These are phyloP conservation scores for Verbena officinalis DNA, from an alignment of 257 asterid species.

Conservation along the genomic window DNA sequence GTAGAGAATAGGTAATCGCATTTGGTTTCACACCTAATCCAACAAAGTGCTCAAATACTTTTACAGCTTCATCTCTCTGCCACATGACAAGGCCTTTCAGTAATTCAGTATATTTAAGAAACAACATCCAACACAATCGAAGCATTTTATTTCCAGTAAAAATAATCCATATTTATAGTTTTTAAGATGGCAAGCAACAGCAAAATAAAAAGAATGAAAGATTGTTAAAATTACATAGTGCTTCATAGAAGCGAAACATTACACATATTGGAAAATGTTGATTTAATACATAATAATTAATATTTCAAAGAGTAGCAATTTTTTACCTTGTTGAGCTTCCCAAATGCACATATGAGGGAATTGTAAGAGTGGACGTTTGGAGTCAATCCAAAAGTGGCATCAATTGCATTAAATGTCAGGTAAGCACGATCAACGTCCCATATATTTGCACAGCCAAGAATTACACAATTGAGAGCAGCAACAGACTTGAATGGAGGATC, in stretches of 20 bases:
- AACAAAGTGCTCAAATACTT: constrained; percentile 79
- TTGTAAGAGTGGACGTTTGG: constrained; percentile 90
- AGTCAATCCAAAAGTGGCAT: constrained; percentile 63
- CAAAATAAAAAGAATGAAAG: background rate
- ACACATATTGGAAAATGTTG: background rate
- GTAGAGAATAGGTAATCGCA: constrained; percentile 68
- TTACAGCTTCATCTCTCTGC: constrained; percentile 93
- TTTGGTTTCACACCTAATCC: constrained; percentile 76
- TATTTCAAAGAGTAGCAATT: constrained; percentile 4
- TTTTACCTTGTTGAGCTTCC: constrained; percentile 75
- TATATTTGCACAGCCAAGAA: constrained; percentile 93
- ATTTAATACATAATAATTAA: background rate
- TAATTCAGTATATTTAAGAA: constrained; percentile 17
- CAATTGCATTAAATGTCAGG: constrained; percentile 81
- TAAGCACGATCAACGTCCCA: constrained; percentile 98
- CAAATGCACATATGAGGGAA: constrained; percentile 78
- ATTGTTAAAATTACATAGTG: background rate
- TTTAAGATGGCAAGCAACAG: background rate
- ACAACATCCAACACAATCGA: constrained; percentile 11
- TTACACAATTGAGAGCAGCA: constrained; percentile 83
- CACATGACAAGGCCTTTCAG: constrained; percentile 29
- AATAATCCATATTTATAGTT: background rate
- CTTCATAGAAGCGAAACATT: constrained; percentile 12
- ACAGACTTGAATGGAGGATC: constrained; percentile 79
- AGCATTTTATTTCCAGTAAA: constrained; percentile 2